Evolutionary conservation across 2,329 filamentous ascomycete genomes (phyloP), one percentile per base, ranked within the genome.

Genomic region (Cladosporium halotolerans): DNA sequence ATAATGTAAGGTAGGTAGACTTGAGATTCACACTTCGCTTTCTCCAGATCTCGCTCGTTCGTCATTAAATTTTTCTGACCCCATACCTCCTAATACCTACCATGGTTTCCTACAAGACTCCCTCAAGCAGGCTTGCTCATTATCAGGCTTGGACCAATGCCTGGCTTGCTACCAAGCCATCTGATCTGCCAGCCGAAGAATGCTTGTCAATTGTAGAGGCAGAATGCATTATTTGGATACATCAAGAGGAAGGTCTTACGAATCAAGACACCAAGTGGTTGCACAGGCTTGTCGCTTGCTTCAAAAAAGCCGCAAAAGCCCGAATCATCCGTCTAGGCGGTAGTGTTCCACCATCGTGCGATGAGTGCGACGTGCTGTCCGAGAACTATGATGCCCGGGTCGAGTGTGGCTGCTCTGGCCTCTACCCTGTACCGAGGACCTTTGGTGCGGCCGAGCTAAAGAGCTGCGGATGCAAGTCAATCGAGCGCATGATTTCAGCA

Each of bases 331-430:
- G 11, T 7, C 11, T 50, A 7, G 47, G 47, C 5, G 47, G 47
- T 13, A 36, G n/a, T 4, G 16, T 14, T 6, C 38, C 39, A 16
- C 47, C 47, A 5, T 16, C 39, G 7, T 33, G 31, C 7, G 47
- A 50, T 11, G 39, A 36, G n/a, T 34, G 11, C 31, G 31, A 50
- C 4, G 47, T 50, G 8, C 11, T 50, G 47, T 43, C 47, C 10
- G 47, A 50, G 13, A 50, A 18, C 10, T 50, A 42, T n/a, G 31
- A 50, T 36, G 39, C 47, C 9, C 39, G 31, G 13, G 47, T 50
- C 9, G 23, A 43, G 11, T 50, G 47, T 18, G n/a, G 9, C 3
- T 50, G 47, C 14, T n/a, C 31, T 3, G 47, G 47, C 11, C 19
- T 50, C 9, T 42, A 23, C 4, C 47, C 47, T 2, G 38, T 34